Conservation (phyloP, 495 filamentous ascomycete species). For the Penicillium odoratum region DNA sequence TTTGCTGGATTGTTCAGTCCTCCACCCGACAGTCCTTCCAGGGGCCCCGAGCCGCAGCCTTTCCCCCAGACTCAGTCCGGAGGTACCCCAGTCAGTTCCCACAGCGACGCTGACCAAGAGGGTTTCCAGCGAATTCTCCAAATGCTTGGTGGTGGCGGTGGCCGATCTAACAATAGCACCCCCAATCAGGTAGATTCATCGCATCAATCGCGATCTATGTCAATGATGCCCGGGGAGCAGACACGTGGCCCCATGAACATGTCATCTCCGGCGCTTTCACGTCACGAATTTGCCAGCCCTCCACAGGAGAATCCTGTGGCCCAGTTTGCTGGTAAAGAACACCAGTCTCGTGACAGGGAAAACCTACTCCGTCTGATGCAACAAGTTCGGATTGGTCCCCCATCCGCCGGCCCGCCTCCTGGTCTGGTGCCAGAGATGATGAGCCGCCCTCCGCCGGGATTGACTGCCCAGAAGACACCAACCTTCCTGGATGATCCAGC, state of each 20-base stretch:
- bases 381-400: slow-evolving; percentile 42
- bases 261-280: slow-evolving; percentile 38
- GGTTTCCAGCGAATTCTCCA: slow-evolving; percentile 86
- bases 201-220: slow-evolving; percentile 31
- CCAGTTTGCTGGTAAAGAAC: slow-evolving; percentile 30
- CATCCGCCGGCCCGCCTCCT: slow-evolving; percentile 32
- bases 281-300: slow-evolving; percentile 33
- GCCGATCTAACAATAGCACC: slow-evolving; percentile 41
- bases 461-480: slow-evolving; percentile 38
- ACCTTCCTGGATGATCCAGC: slow-evolving; percentile 49
- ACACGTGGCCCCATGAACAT: slow-evolving; percentile 29
- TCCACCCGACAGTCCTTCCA: slow-evolving; percentile 56
- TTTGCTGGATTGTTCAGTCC: slow-evolving; percentile 82
- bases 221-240: slow-evolving; percentile 36
- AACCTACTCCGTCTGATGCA: slow-evolving; percentile 56
- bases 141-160: slow-evolving; percentile 63
- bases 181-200: slow-evolving; percentile 34
- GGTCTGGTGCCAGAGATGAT: slow-evolving; percentile 48
- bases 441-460: slow-evolving; percentile 47
- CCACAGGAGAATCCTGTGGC: slow-evolving; percentile 33
- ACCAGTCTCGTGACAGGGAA: slow-evolving; percentile 47
- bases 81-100: slow-evolving; percentile 38
- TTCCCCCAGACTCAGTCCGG: slow-evolving; percentile 23
- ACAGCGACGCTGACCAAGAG: slow-evolving; percentile 72
- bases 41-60: slow-evolving; percentile 50